Evolutionary conservation across 2,329 filamentous ascomycete genomes (phyloP).

Genomic region (Stachybotrys elegans): DNA sequence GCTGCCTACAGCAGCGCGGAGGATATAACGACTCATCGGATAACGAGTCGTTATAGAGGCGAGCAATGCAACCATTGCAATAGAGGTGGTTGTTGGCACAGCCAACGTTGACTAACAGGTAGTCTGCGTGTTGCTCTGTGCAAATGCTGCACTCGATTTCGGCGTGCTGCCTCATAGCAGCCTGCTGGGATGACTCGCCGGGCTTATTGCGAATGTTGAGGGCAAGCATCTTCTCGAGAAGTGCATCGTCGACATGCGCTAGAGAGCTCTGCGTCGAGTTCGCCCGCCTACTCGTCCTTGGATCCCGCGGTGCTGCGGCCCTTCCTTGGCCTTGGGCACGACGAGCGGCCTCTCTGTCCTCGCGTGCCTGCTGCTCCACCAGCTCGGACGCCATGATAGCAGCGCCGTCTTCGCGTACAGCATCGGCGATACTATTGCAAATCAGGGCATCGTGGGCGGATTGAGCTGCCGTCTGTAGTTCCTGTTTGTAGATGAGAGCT

Average conservation of each 20-base stretch:
- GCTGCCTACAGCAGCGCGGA: constrained; percentile 42
- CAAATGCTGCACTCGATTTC: background rate
- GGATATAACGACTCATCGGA: constrained; percentile 47
- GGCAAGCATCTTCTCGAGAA: background rate
- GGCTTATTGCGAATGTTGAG: background rate
- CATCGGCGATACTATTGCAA: background rate
- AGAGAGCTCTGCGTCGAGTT: background rate
- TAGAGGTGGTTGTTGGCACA: constrained; percentile 48
- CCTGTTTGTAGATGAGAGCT: background rate
- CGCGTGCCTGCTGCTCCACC: background rate
- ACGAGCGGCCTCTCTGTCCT: background rate
- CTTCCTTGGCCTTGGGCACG: no score
- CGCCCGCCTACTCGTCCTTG: no score
- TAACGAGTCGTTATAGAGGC: constrained; percentile 35
- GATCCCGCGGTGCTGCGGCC: no score
- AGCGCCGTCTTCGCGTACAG: background rate
- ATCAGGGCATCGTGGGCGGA: background rate
- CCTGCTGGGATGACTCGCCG: background rate
- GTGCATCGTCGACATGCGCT: background rate
- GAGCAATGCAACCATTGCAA: constrained; percentile 40
- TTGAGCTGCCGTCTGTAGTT: background rate
- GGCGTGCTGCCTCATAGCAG: background rate
- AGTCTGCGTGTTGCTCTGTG: background rate
- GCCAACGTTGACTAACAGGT: constrained; percentile 12
- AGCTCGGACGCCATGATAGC: background rate